Conservation (phyloP, 352 stramenopile genomes). For the Phytopythium delawarense region DNA sequence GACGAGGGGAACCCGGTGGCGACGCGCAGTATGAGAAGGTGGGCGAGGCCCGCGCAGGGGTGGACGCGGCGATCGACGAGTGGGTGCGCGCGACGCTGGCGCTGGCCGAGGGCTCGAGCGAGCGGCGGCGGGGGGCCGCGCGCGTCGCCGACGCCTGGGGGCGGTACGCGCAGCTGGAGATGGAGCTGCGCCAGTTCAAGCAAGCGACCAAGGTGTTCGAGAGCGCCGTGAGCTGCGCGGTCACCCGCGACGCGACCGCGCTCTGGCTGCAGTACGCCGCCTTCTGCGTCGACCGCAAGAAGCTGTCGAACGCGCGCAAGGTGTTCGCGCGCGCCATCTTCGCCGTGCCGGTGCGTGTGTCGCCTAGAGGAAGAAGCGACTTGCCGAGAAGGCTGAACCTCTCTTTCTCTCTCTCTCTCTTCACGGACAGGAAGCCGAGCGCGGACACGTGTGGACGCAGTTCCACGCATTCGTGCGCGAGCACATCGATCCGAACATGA, state of each 20-base stretch:
- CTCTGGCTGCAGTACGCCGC: slow-evolving; percentile 67
- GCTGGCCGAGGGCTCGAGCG: slow-evolving; percentile 11
- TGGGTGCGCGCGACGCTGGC: slow-evolving; percentile 28
- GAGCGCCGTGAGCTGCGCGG: slow-evolving; percentile 41
- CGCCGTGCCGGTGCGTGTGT: slow-evolving; percentile 20
- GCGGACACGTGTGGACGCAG: slow-evolving; percentile 43
- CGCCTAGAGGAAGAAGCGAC: background rate
- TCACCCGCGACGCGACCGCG: slow-evolving; percentile 26
- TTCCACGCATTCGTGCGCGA: slow-evolving; percentile 65
- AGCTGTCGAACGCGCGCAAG: slow-evolving; percentile 73
- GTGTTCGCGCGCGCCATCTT: slow-evolving; percentile 60
- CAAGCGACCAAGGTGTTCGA: slow-evolving; percentile 82
- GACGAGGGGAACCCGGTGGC: background rate
- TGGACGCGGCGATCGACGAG: slow-evolving; percentile 41
- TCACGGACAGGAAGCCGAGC: slow-evolving; percentile 9
- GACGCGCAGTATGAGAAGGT: slow-evolving; percentile 67
- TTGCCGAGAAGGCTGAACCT: background rate
- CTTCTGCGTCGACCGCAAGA: slow-evolving; percentile 72
- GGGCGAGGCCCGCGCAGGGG: slow-evolving; percentile 37
- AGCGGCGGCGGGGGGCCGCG: slow-evolving; percentile 13
- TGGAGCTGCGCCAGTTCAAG: slow-evolving; percentile 80
- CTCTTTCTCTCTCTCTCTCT: background rate
- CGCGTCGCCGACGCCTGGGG: slow-evolving; percentile 43
- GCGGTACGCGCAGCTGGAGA: slow-evolving; percentile 70
- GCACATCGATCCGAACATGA: slow-evolving; percentile 55